phyloP scores from a whole-genome alignment of 2,329 filamentous ascomycete species.

The Cadophora malorum region DNA sequence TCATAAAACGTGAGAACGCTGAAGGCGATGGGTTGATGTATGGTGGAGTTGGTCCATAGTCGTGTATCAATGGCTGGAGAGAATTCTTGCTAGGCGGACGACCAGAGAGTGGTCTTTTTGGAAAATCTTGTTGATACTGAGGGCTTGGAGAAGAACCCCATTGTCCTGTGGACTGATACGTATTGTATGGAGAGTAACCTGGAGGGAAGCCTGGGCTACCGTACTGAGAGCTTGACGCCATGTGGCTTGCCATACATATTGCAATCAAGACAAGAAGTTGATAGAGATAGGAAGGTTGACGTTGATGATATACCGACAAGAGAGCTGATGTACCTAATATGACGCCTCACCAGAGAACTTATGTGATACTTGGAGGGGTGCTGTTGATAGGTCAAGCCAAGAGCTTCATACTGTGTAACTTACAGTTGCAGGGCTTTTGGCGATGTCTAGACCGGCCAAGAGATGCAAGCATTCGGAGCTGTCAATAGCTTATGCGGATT shows the following conservation, averaged over 20 bases:
- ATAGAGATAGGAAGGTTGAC: neutral
- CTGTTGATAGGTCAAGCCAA: neutral
- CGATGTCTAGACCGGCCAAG: neutral
- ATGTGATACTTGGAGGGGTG: neutral
- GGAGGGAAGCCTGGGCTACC: neutral
- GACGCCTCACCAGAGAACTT: neutral
- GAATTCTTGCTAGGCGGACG: constrained; percentile 13
- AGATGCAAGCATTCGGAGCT: neutral
- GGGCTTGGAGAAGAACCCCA: neutral
- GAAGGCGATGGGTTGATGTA: neutral
- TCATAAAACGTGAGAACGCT: neutral
- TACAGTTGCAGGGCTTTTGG: neutral
- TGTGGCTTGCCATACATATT: neutral
- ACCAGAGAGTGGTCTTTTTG: neutral
- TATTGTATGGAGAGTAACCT: neutral
- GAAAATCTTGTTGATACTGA: constrained; percentile 17
- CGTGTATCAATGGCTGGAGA: constrained; percentile 15
- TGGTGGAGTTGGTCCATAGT: constrained; percentile 5
- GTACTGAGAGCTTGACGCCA: neutral
- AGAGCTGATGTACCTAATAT: neutral
- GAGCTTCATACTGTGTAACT: neutral
- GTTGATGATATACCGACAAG: neutral
- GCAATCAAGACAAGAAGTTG: neutral
- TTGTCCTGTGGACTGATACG: neutral
- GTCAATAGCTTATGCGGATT: neutral